Evolutionary conservation across 805 yeast species (phyloP), one percentile per base, ranked within the genome.

Genomic region (Citeromyces matritensis): DNA sequence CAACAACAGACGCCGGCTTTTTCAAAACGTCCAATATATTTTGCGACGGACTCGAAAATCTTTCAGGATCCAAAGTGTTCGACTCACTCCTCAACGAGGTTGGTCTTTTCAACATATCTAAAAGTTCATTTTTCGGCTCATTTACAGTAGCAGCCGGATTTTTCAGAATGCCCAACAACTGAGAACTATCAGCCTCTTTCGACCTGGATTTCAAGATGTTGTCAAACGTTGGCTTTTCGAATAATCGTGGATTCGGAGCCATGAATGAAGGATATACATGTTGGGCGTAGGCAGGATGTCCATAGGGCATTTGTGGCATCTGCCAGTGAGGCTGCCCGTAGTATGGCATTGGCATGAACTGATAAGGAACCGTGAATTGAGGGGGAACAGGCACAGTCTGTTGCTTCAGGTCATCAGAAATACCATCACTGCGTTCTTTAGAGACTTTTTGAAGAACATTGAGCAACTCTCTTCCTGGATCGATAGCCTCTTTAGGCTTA

Each of bases 391-490:
- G 32, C 4, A 24, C 9, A 13, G 25, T 33, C 25, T 15, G 31
- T 24, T 12, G 36, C 11, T n/a, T 24, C 28, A 15, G 15, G 27
- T 23, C 8, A 24, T 36, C 28, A 26, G 34, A 27, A 13, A 26
- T 24, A 26, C 40, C 39, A 23, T 47, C 39, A 27, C 45, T 47
- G 24, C 45, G 42, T 11, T 44, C 47, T 21, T 48, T 49, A 6
- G 65, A 60, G 11, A 69, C 65, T 30, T 54, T 49, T 39, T 67
- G 71, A 37, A 80, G 58, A 48, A 78, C 63, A 38, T 76, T 69
- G 43, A 80, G 62, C 35, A 80, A 50, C 33, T 77, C 88, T 60
- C 88, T 73, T 23, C 91, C 91, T 1, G 85, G 84, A 50, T 79
- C 88, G 19, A 50, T 48, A 35, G 34, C 49, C 26, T 46, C 36